Base-by-base conservation (phyloP, 352 stramenopile species). In the Pythium aquatile region DNA sequence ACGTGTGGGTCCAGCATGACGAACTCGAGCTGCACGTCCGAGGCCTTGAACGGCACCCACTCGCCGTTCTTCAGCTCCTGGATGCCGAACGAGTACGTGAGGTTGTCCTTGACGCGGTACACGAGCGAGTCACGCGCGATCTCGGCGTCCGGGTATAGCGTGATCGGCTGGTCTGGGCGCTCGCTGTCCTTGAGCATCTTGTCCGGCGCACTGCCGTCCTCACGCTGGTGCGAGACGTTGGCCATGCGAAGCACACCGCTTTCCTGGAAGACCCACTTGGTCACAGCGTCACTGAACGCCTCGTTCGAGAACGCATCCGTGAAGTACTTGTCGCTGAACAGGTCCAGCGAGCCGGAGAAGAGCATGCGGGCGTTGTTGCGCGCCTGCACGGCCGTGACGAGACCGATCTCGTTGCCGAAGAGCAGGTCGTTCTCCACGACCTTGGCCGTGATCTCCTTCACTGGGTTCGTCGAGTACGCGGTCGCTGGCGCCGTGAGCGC, bases 1-100 rank as follows among this genome's bases (percentile, higher is more conserved):
- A 98, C 85, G 69, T 98, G 83, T 35, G 93, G 85, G 74, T 98
- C 90, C 32, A 98, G 81, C 93, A 98, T 98, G 46, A 98, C 91
- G 58, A 98, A 98, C 74, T 98, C 93, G 29, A 98, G 75, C 80
- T 98, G 92, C 63, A 97, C 75, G 49, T 97, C 91, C 32, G 87
- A 74, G 26, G 88, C 82, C 61, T 80, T 73, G 65, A 83, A 97
- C 4, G 88, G 81, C 42, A 75, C 60, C 89, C 89, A 97, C 71
- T 83, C 60, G 40, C 87, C 84, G 39, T 86, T 63, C 59, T 89
- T 76, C 16, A 90, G 93, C 70, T 97, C 88, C 60, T 97, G 81
- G 37, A 98, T 70, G 61, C 95, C 85, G 49, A 97, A 80, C 35
- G 83, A 93, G 74, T 96, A 98, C 48, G 87, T 96, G 14, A 98